Percentiles rank a stretch among this genome's conserved stretches.
phyloP scores from a whole-genome alignment of 2,329 filamentous ascomycete species.

The Aureobasidium vineae region DNA sequence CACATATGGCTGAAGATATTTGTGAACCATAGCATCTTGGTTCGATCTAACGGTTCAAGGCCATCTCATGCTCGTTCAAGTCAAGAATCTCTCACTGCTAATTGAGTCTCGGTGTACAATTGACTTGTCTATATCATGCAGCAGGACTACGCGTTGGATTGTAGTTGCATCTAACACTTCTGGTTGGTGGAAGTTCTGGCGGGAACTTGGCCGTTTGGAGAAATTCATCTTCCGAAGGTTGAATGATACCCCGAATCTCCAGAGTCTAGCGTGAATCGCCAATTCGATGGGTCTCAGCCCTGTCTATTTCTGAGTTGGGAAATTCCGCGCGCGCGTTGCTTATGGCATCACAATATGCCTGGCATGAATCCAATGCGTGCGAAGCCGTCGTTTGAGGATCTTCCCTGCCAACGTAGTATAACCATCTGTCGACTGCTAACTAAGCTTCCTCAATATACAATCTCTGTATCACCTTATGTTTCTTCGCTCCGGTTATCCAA shows the following conservation, averaged over 20 bases:
- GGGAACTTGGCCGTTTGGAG: conserved; percentile 5
- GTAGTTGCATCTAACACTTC: neutral
- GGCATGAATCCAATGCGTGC: neutral
- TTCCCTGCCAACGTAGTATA: neutral
- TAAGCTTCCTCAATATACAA: neutral
- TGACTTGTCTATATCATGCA: neutral
- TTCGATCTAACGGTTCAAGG: neutral
- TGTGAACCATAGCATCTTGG: neutral
- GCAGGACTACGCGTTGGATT: neutral
- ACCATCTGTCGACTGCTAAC: neutral
- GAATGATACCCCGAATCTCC: conserved; percentile 1
- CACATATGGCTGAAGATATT: neutral
- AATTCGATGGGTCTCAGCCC: conserved; percentile 4
- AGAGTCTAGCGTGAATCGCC: neutral
- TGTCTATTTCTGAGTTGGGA: conserved; percentile 10
- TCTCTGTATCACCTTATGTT: neutral
- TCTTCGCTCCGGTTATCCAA: neutral
- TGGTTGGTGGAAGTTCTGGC: conserved; percentile 19
- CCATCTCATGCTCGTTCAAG: neutral
- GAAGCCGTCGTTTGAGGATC: neutral
- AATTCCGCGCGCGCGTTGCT: neutral
- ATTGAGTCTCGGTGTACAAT: neutral
- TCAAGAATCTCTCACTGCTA: neutral
- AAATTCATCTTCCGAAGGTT: conserved; percentile 4
- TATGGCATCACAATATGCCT: neutral